Base-by-base conservation (phyloP, 805 yeast species). In the Vanderwaltozyma tropicalis region DNA sequence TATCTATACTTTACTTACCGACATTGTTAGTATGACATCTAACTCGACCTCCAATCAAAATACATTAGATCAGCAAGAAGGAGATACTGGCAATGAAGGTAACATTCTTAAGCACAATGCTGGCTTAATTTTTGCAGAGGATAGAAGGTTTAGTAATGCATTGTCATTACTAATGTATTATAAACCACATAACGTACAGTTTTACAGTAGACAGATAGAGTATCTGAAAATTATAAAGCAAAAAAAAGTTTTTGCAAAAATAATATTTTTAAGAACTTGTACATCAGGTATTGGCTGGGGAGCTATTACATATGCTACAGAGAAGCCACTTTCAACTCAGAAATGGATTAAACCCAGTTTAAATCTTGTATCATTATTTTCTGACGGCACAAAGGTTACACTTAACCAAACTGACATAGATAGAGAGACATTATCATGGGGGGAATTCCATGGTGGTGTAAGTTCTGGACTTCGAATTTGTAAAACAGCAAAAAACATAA, bases 401-500 rank as follows among this genome's bases (percentile, higher is more conserved):
- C 57, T 78, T 2, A 79, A 78, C 5, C 20, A 15, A 4, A 72
- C 70, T 34, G 76, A 72, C 3, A 49, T 84, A 10, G 67, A 71
- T n/a, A 61, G 66, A 1, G 68, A 63, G 12, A 59, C 69, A 3
- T 55, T 71, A 27, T 74, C 75, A 28, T 87, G 96, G 96, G 95
- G 94, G 0, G 74, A 76, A 44, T 92, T 92, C 54, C 96, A 89
- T 49, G 84, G 83, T 48, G 98, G 98, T 13, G 94, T 78, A 0
- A 78, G 95, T 2, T 71, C 89, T 1, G 98, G 96, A 0, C 61
- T 92, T 35, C 77, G 80, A 39, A 76, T 89, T 7, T 75, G 89
- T 4, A 69, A 67, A 38, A 74, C 72, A 33, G 75, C 86, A 0
- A 69, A 71, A 29, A 86, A 84, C 16, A 51, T 58, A 7, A 57